Evolutionary conservation across 2,329 filamentous ascomycete genomes (phyloP), one percentile per base, ranked within the genome.

Genomic region (Arthrinium phaeospermum): DNA sequence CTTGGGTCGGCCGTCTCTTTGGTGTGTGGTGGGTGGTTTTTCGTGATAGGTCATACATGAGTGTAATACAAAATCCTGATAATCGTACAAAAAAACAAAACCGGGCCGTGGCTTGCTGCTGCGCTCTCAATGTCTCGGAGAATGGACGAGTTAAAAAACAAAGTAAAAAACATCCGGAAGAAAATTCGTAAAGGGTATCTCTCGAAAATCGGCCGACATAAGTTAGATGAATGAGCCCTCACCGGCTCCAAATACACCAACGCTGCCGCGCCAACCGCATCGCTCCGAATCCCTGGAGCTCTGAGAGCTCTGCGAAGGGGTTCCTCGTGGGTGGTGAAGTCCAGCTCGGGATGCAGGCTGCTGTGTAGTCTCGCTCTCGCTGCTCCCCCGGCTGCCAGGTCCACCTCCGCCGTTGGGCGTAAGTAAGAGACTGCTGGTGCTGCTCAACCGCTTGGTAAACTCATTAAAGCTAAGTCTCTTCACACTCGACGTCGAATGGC

Each of bases 381-480:
- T 87, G 71, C 83, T 82, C 70, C 84, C 81, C 78, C 84, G 87
- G 81, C 86, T 88, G 74, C 81, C 81, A 72, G 81, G 46, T 3
- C 68, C 81, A 73, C 84, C 86, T 73, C 84, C 83, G 78, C 90
- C 90, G 73, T 88, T 88, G 82, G 91, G 88, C 71, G 90, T 84
- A 67, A 91, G 83, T 70, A 91, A 82, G 77, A 90, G 81, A 79
- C 87, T 90, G 78, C 88, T 90, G 70, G 88, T 90, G 78, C 87
- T 90, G 76, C 88, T 91, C 71, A 91, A 79, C 74, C 88, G 84
- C 78, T 88, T 89, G 67, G 88, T 87, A 74, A 91, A 89, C 71
- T 92, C 90, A 75, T 85, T 88, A 75, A 91, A 90, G 81, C 88
- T 90, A 71, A 90, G 84, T 73, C 88, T 85, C 82, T 91, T 91